Evolutionary conservation across 1,284 basidiomycete genomes (phyloP), one percentile per base, ranked within the genome.

Genomic region (Moesziomyces globuligerus): DNA sequence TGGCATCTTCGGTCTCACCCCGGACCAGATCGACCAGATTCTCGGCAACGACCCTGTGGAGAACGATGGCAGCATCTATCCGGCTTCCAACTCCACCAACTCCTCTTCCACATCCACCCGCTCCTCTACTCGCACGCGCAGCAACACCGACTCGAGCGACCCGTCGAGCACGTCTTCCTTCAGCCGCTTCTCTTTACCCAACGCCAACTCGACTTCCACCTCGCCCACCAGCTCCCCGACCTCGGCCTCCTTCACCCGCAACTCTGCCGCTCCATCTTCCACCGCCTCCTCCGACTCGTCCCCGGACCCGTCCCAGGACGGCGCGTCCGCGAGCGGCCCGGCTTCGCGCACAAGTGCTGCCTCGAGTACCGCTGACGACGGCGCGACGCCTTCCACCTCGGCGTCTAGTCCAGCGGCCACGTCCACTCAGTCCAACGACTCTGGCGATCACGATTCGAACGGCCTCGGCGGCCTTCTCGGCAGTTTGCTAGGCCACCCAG

Each of bases 1-100:
- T n/a, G 26, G n/a, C 47, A 21, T 21, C 29, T 52, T 51, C 37
- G 57, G 62, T 20, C 44, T 67, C 17, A 56, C 64, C 8, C 45
- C 64, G 1, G 36, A 25, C 28, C 43, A 59, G 39, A 59, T 67
- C 23, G 45, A 54, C n/a, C 34, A 52, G 15, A 21, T 67, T 23
- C 45, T 67, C 25, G 41, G 18, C 21, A 40, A 56, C 5, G 37
- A 67, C n/a, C 5, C 48, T 10, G 25, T 41, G 15, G 41, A 54
- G 25, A 32, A 66, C 47, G 40, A 20, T 20, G 41, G 28, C 42
- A 17, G 53, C 21, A 44, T 44, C 11, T 28, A 42, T 11, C 40
- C 62, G 11, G 6, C 44, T 39, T 40, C 48, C 44, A 50, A 53
- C 18, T n/a, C 32, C n/a, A 39, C 42, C 39, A 51, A 48, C 43